Conservation (phyloP, 2,329 filamentous ascomycete genomes). For the Cladosporium sp. region DNA sequence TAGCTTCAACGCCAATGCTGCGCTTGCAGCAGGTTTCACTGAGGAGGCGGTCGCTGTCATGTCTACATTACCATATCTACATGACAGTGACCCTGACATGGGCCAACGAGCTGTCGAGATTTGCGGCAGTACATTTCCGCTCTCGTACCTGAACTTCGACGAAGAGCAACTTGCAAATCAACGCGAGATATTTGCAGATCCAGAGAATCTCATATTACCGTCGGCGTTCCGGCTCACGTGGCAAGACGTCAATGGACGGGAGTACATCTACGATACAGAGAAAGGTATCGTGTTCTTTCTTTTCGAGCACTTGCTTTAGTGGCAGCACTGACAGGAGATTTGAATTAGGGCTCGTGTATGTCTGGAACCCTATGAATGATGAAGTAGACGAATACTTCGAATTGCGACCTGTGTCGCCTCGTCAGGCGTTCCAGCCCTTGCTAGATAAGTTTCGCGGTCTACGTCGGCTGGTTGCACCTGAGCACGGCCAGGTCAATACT, state of each 20-base stretch:
- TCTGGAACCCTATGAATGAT: background rate
- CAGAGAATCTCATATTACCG: background rate
- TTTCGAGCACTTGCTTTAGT: no score
- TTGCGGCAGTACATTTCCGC: background rate
- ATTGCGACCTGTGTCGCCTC: background rate
- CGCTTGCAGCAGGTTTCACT: background rate
- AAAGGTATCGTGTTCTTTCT: slow-evolving; percentile 31
- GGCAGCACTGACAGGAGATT: background rate
- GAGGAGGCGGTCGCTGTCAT: background rate
- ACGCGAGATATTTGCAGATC: background rate
- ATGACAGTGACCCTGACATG: background rate
- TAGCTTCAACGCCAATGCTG: background rate
- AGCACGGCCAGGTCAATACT: background rate
- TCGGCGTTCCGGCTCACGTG: slow-evolving; percentile 2
- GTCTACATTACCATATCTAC: background rate
- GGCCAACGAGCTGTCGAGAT: background rate
- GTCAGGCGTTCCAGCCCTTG: background rate
- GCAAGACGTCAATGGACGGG: background rate
- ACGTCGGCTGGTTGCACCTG: background rate
- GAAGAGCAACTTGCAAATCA: background rate
- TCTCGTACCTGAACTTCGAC: background rate
- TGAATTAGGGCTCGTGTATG: background rate
- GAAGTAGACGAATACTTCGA: background rate
- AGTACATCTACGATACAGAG: slow-evolving; percentile 2
- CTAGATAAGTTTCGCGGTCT: background rate